These are phyloP conservation scores for Podospora pseudoanserina DNA, from an alignment of 495 filamentous ascomycete species.

Conservation along the genomic window DNA sequence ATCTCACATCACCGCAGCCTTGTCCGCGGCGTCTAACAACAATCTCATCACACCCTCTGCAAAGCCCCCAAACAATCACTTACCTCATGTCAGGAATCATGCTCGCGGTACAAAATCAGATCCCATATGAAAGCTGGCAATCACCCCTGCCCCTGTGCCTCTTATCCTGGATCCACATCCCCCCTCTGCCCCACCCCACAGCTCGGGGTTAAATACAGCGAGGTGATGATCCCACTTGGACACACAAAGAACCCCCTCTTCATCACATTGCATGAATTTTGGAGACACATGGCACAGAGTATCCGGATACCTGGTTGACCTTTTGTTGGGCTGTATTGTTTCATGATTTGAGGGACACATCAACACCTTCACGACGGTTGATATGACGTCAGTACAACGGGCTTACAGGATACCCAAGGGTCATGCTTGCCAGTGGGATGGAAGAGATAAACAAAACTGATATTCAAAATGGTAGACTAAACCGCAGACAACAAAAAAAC, in stretches of 20 bases:
- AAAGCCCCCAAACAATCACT: not conserved
- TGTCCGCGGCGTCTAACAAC: not conserved
- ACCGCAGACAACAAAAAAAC: not conserved
- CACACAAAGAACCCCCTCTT: not conserved
- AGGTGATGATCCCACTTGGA: not conserved
- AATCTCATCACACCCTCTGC: not conserved
- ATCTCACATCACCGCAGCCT: not conserved
- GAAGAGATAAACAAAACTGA: not conserved
- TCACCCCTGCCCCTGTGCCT: not conserved
- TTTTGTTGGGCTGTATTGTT: not conserved
- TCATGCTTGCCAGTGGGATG: not conserved
- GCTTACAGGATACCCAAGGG: not conserved
- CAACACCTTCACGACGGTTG: not conserved
- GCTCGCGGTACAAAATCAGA: not conserved
- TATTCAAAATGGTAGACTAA: conserved; percentile 1
- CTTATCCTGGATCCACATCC: not conserved
- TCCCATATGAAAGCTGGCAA: not conserved
- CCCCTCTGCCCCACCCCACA: not conserved
- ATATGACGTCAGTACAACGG: not conserved
- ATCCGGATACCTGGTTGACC: not conserved
- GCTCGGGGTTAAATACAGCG: not conserved
- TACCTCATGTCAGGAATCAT: not conserved
- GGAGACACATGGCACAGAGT: not conserved
- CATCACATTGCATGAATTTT: not conserved
- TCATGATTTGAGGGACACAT: not conserved